Conservation (phyloP, 306 rosid species). For the Malus sylvestris region DNA sequence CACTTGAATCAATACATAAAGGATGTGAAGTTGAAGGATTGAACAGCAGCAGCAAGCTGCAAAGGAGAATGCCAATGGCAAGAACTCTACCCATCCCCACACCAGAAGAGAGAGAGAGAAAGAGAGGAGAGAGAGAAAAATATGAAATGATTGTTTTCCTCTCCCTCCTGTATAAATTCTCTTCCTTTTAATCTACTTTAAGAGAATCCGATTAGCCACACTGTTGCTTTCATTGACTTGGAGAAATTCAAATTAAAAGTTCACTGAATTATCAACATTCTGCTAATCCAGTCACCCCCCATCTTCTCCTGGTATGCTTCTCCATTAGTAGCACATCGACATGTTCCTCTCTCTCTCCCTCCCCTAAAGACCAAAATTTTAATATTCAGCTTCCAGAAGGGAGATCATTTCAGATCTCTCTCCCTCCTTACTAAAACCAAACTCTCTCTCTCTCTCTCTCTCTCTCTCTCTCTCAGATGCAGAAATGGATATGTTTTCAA, state of each 20-base stretch:
- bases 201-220: conserved; percentile 6
- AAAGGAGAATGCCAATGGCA: conserved; percentile 36
- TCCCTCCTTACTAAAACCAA: conserved; percentile 16
- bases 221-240: conserved; percentile 7
- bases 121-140: neutral
- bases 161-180: conserved; percentile 15
- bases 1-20: conserved; percentile 76
- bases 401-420: conserved; percentile 17
- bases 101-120: conserved; percentile 16
- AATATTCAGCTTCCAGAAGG: conserved; percentile 20
- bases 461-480: conserved; percentile 11
- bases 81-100: conserved; percentile 45
- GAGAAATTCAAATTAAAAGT: neutral
- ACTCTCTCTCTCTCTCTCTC: neutral
- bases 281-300: conserved; percentile 11
- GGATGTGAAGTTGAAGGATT: conserved; percentile 60
- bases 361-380: neutral
- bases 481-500: neutral
- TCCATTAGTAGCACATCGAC: conserved; percentile 2
- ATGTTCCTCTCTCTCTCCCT: neutral
- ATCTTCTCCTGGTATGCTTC: neutral
- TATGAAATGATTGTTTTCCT: neutral
- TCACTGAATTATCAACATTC: conserved; percentile 6
- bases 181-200: conserved; percentile 18
- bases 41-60: conserved; percentile 47